Base-by-base conservation (phyloP, 306 rosid species). In the Inga laurina region DNA sequence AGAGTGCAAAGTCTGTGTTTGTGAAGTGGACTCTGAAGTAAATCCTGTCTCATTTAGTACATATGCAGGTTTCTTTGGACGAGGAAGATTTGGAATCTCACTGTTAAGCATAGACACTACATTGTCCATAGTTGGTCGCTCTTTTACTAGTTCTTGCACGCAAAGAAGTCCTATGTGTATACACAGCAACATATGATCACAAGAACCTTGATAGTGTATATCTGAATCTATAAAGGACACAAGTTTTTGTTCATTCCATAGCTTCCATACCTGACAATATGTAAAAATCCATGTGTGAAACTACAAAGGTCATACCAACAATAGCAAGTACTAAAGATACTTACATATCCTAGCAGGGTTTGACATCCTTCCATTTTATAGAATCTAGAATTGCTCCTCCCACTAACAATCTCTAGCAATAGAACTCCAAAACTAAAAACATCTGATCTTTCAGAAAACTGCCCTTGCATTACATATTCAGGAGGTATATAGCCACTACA, bases 71-170 rank as follows among this genome's bases (percentile, higher is more conserved):
- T 77, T 22, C 59, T 15, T 59, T 61, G 72, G 72, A 48, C 24
- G n/a, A 24, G 72, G 80, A 8, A 61, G 72, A 77, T 77, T 44
- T 0, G 61, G 15, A 39, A 43, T 77, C 32, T 77, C 80, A 77
- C 72, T 21, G 13, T 8, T 39, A n/a, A 77, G 72, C 80, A 77
- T 77, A 0, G 72, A 77, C 34, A 61, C 66, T 5, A 61, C 19
- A 41, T 51, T 22, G 7, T 70, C 21, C 57, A 61, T 43, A 8
- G 11, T 14, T 37, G 72, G 80, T 24, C 57, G 30, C 1, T 61
- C 71, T 61, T 34, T 61, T 43, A 44, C 72, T 10, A n/a, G 7
- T 77, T 77, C 80, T 77, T 77, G 80, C 43, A 77, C 80, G 61
- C 80, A 77, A 1, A 77, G 54, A 24, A 77, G 69, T 76, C 68